phyloP scores from a whole-genome alignment of 2,329 filamentous ascomycete species.

The Nigrospora oryzae region DNA sequence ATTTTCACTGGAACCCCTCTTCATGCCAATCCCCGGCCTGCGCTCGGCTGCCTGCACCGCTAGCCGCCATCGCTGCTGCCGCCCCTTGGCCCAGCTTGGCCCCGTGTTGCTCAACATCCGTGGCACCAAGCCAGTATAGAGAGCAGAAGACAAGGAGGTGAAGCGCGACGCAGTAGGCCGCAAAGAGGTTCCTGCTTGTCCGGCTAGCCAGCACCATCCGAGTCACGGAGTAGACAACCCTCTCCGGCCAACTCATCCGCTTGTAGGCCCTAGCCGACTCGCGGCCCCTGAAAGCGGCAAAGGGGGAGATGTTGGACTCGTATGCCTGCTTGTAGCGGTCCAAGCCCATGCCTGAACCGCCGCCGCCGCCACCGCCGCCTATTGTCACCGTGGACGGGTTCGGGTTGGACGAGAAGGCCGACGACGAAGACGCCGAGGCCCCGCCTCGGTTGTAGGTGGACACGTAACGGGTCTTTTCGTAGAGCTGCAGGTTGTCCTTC shows the following conservation, averaged over 20 bases:
- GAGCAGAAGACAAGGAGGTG: conserved; percentile 83
- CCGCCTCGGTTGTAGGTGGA: conserved; percentile 79
- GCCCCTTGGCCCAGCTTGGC: conserved; percentile 43
- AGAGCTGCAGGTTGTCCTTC: conserved; percentile 90
- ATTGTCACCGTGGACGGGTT: conserved; percentile 65
- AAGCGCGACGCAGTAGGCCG: conserved; percentile 79
- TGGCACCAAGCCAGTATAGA: conserved; percentile 73
- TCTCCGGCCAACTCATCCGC: conserved; percentile 85
- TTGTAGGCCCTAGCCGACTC: conserved; percentile 88
- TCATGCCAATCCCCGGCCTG: conserved; percentile 53
- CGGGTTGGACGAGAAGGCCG: conserved; percentile 55
- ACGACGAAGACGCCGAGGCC: conserved; percentile 54
- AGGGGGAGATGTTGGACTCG: conserved; percentile 90
- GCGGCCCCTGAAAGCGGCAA: conserved; percentile 89
- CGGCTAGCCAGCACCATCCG: conserved; percentile 84
- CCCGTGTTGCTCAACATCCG: conserved; percentile 55
- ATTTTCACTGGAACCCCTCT: conserved; percentile 38
- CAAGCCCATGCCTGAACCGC: conserved; percentile 55
- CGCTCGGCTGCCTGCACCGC: conserved; percentile 19
- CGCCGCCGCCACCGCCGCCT: conserved; percentile 47
- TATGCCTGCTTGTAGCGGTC: conserved; percentile 89
- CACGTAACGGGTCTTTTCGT: conserved; percentile 95
- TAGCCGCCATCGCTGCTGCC: conserved; percentile 35
- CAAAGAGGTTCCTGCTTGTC: conserved; percentile 88
- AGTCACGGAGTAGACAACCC: conserved; percentile 83